Percentiles rank a stretch among this genome's conserved stretches.
Conservation (phyloP, 169 alveolate genomes). For the Plasmodium vivax region DNA sequence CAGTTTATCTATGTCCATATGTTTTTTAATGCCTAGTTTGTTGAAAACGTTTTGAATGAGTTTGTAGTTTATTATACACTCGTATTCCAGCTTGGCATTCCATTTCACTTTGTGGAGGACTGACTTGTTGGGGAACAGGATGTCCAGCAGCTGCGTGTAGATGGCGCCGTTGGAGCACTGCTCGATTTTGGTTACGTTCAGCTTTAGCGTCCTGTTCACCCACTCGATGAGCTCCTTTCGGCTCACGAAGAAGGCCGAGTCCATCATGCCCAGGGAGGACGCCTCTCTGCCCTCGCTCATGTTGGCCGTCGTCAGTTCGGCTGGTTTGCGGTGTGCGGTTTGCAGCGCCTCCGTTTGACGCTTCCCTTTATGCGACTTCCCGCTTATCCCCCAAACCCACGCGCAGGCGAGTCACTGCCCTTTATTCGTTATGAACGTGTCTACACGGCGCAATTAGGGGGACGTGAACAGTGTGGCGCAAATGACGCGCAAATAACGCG, state of each 20-base stretch:
- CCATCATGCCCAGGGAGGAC: slow-evolving; percentile 88
- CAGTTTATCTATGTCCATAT: slow-evolving; percentile 93
- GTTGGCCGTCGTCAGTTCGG: background rate
- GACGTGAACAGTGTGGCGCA: background rate
- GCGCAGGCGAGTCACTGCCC: background rate
- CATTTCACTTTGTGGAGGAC: slow-evolving; percentile 93
- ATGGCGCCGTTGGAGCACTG: slow-evolving; percentile 97
- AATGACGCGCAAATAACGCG: background rate
- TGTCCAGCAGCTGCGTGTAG: slow-evolving; percentile 94
- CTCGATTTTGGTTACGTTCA: slow-evolving; percentile 93
- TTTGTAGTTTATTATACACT: slow-evolving; percentile 94
- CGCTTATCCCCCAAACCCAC: background rate
- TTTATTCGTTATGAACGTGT: background rate
- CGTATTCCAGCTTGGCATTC: slow-evolving; percentile 96
- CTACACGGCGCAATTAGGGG: background rate
- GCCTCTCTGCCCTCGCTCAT: slow-evolving; percentile 6
- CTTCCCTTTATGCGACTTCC: background rate
- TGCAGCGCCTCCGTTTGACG: background rate
- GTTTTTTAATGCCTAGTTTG: slow-evolving; percentile 89
- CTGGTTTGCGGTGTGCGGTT: background rate
- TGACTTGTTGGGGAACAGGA: slow-evolving; percentile 91
- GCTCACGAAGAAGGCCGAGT: slow-evolving; percentile 89
- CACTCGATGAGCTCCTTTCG: slow-evolving; percentile 93
- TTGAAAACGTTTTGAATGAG: slow-evolving; percentile 94
- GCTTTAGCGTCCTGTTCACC: slow-evolving; percentile 88